phyloP scores from a whole-genome alignment of 192 early-diverging fungal species.

The Thamnidium elegans region DNA sequence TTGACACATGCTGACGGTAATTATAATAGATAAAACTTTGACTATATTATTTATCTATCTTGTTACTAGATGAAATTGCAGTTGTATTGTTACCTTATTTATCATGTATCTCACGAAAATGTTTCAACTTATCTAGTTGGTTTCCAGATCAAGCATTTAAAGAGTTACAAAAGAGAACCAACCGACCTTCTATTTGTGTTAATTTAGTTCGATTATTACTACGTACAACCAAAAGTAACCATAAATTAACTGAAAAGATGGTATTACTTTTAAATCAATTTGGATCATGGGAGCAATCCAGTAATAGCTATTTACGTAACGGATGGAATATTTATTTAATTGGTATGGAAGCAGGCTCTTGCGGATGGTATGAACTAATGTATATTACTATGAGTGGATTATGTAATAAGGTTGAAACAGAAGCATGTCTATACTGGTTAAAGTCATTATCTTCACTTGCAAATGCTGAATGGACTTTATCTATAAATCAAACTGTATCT shows the following conservation, averaged over 20 bases:
- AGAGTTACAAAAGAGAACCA: constrained; percentile 1
- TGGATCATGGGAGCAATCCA: constrained; percentile 19
- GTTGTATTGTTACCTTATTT: constrained; percentile 16
- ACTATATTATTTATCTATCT: not conserved
- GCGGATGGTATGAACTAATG: constrained; percentile 26
- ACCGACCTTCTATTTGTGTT: constrained; percentile 9
- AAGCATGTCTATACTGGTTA: constrained; percentile 23
- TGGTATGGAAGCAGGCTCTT: constrained; percentile 22
- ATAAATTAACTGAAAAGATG: constrained; percentile 4
- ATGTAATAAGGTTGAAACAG: constrained; percentile 17
- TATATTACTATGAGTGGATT: constrained; percentile 15
- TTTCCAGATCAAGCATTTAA: constrained; percentile 7
- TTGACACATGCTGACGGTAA: constrained; percentile 16
- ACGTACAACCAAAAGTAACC: constrained; percentile 3
- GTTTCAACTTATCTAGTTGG: constrained; percentile 13
- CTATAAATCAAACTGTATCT: not conserved
- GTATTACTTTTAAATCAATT: not conserved
- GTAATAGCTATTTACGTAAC: constrained; percentile 9
- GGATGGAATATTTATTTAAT: constrained; percentile 17
- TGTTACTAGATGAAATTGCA: constrained; percentile 6
- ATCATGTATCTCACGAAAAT: constrained; percentile 11
- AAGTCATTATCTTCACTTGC: constrained; percentile 13
- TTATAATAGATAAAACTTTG: not conserved
- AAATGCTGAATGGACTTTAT: constrained; percentile 14
- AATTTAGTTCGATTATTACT: constrained; percentile 19